These are phyloP conservation scores for Beauveria scarabaeidicola DNA, from an alignment of 2,329 filamentous ascomycete genomes.

Conservation along the genomic window DNA sequence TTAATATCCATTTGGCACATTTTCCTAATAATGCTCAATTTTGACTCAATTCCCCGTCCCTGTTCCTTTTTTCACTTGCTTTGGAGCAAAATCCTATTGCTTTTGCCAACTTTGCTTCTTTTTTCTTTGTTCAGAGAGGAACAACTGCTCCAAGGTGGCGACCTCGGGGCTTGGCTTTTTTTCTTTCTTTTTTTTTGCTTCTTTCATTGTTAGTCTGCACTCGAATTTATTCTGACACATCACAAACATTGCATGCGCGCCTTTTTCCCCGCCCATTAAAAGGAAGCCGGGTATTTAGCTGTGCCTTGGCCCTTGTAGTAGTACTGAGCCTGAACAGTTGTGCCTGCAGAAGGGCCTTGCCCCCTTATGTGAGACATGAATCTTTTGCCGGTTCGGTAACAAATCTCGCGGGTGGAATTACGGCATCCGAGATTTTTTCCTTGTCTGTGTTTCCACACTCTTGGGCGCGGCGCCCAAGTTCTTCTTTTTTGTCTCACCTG, in stretches of 20 bases:
- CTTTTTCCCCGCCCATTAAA: neutral
- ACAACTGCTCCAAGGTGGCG: constrained; percentile 12
- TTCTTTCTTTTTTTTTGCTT: constrained; percentile 15
- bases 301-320: neutral
- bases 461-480: neutral
- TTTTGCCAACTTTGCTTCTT: neutral
- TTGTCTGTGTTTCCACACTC: neutral
- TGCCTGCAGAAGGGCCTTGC: neutral
- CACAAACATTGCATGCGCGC: neutral
- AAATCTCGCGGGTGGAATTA: neutral
- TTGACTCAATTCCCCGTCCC: neutral
- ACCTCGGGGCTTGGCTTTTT: constrained; percentile 10
- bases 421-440: neutral
- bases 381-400: neutral
- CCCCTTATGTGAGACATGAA: constrained; percentile 2
- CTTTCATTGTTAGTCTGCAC: constrained; percentile 11
- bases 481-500: neutral
- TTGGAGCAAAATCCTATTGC: neutral
- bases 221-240: constrained; percentile 12
- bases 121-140: constrained; percentile 1
- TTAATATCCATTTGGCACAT: neutral
- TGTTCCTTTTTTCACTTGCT: neutral
- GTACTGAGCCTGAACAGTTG: too few relatives aligned
- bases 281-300: neutral
- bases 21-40: too few relatives aligned